These are phyloP conservation scores for Gonapodya sp. DNA, from an alignment of 192 early-diverging fungal species.

Conservation along the genomic window DNA sequence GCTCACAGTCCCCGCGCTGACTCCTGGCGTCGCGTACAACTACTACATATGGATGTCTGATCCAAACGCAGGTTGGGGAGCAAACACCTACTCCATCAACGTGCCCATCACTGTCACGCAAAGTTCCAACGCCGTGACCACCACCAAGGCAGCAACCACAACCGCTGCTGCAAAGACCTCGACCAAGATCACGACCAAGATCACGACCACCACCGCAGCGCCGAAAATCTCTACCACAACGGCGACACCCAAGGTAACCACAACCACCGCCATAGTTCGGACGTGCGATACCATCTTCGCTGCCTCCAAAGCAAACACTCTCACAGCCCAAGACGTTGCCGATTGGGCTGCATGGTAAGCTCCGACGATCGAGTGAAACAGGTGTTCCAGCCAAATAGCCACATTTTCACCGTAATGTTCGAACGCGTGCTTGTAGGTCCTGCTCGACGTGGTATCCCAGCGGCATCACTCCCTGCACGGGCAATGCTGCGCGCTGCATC, in stretches of 20 bases:
- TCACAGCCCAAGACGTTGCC: not conserved
- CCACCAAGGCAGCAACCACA: not conserved
- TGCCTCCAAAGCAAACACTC: not conserved
- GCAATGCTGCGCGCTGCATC: not conserved
- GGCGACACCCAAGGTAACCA: not conserved
- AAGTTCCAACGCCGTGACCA: not conserved
- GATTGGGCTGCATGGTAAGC: not conserved
- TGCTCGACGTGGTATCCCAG: not conserved
- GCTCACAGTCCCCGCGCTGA: not conserved
- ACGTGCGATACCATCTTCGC: not conserved
- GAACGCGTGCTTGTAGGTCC: not conserved
- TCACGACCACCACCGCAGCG: not conserved
- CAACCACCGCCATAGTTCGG: not conserved
- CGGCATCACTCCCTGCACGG: not conserved
- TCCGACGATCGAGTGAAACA: not conserved
- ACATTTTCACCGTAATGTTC: too few relatives aligned
- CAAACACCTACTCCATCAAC: not conserved
- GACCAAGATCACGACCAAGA: not conserved
- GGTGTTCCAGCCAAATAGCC: too few relatives aligned
- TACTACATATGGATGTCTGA: not conserved
- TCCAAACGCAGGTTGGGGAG: not conserved
- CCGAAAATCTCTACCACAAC: not conserved
- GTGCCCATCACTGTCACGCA: not conserved
- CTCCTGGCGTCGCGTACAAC: not conserved
- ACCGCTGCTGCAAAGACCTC: not conserved